Evolutionary conservation across 2,329 filamentous ascomycete genomes (phyloP).

Genomic region (Cryphonectria carpinicola): DNA sequence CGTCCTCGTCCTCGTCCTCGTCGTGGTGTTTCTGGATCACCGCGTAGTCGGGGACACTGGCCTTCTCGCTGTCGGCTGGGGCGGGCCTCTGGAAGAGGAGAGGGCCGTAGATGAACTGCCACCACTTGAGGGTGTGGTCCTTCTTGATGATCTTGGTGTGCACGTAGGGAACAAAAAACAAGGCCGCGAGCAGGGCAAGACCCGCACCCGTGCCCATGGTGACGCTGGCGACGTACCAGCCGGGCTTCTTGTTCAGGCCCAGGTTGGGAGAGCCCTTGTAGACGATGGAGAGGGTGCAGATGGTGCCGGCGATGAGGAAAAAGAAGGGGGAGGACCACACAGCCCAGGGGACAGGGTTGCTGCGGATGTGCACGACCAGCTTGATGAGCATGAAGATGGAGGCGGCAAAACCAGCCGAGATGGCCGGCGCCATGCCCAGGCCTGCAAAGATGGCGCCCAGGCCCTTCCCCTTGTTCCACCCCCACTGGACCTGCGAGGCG

Average conservation of each 20-base stretch:
- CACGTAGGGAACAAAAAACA: slow-evolving; percentile 77
- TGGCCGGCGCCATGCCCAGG: slow-evolving; percentile 70
- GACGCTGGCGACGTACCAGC: slow-evolving; percentile 68
- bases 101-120: slow-evolving; percentile 64
- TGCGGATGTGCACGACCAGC: slow-evolving; percentile 69
- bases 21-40: slow-evolving; percentile 70
- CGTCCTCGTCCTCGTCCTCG: slow-evolving; percentile 41
- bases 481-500: slow-evolving; percentile 66
- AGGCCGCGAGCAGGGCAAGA: slow-evolving; percentile 59
- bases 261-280: slow-evolving; percentile 79
- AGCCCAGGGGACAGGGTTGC: slow-evolving; percentile 72
- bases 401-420: slow-evolving; percentile 57
- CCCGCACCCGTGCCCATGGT: slow-evolving; percentile 67
- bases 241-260: slow-evolving; percentile 66
- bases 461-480: slow-evolving; percentile 70
- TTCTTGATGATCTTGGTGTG: slow-evolving; percentile 70
- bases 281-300: slow-evolving; percentile 77
- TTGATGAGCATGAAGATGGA: slow-evolving; percentile 38
- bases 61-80: slow-evolving; percentile 54
- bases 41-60: slow-evolving; percentile 75
- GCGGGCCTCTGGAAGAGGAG: slow-evolving; percentile 64
- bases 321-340: slow-evolving; percentile 75
- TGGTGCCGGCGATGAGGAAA: slow-evolving; percentile 74
- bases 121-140: slow-evolving; percentile 68
- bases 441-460: slow-evolving; percentile 74